phyloP scores from a whole-genome alignment of 2,329 filamentous ascomycete species.

The Aureobasidium lini region DNA sequence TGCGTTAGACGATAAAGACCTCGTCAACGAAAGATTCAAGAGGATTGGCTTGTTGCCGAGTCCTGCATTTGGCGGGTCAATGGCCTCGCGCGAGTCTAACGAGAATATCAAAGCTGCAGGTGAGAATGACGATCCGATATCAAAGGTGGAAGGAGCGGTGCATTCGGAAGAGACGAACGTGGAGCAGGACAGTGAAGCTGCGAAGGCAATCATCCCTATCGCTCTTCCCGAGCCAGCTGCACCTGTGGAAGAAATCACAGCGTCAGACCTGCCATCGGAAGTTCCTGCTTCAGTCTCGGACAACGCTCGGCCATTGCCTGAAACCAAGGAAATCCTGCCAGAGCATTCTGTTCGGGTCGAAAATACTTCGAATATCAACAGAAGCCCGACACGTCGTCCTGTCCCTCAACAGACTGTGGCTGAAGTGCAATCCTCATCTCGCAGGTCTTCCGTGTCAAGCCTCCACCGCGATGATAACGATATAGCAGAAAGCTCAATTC shows the following conservation, averaged over 20 bases:
- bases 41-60: constrained; percentile 16
- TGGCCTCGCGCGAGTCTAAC: constrained; percentile 1
- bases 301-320: not conserved
- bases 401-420: not conserved
- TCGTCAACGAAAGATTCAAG: constrained; percentile 5
- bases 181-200: not conserved
- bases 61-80: constrained; percentile 12
- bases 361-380: not conserved
- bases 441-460: not conserved
- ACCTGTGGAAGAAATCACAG: not conserved
- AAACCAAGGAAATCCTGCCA: not conserved
- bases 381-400: constrained; percentile 4
- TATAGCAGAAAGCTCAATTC: not conserved
- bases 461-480: not conserved
- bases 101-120: not conserved
- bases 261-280: not conserved
- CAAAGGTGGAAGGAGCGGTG: not conserved
- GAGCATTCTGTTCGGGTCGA: not conserved
- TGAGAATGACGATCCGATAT: not conserved
- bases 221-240: not conserved
- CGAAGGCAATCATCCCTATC: not conserved
- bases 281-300: not conserved
- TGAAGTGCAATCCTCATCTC: not conserved
- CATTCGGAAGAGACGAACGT: not conserved
- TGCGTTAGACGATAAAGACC: not conserved